Evolutionary conservation across 1,284 basidiomycete genomes (phyloP), one percentile per base, ranked within the genome.

Genomic region (Anthracocystis panici-leucophaei): DNA sequence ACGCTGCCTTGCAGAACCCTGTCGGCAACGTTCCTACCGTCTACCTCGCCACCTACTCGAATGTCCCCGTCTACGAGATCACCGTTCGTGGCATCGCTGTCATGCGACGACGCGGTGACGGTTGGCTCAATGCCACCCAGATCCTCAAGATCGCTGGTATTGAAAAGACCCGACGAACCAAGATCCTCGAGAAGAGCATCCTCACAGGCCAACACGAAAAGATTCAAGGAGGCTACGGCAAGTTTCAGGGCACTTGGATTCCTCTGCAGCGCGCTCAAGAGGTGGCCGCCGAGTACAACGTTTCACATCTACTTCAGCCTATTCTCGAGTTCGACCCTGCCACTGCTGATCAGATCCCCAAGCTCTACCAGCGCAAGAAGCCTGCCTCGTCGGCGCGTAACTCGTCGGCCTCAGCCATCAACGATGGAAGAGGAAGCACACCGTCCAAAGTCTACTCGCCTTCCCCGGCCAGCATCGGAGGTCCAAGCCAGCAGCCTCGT

Each of bases 121-220:
- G 93, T 79, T 98, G 90, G 86, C 85, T 89, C 79, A 99, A 99
- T 88, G 96, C 96, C 75, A 99, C 97, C 7, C 97, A 99, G 87
- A 97, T 99, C 74, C 91, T 99, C 82, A 99, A 99, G 87, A 95
- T 99, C 45, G 97, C 97, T 9, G 97, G 97, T 45, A 92, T 99
- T 67, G 94, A 97, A 87, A 99, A 99, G 87, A 95, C 94, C 3
- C 90, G 92, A 42, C 89, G 97, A 46, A 98, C 96, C 23, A 97
- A 97, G 89, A 97, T 98, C 65, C 89, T 99, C 40, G 97, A 99
- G 88, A 97, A 96, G 86, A 96, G 99, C 87, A 93, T 99, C 72
- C 89, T 95, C 44, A 92, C 92, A 49, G 95, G 95, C 56, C 92
- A 94, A 86, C 95, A 99, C 86, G 96, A 99, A 87, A 99, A 99